Conservation (phyloP, 2,329 filamentous ascomycete genomes). For the Conoideocrella luteorostrata region DNA sequence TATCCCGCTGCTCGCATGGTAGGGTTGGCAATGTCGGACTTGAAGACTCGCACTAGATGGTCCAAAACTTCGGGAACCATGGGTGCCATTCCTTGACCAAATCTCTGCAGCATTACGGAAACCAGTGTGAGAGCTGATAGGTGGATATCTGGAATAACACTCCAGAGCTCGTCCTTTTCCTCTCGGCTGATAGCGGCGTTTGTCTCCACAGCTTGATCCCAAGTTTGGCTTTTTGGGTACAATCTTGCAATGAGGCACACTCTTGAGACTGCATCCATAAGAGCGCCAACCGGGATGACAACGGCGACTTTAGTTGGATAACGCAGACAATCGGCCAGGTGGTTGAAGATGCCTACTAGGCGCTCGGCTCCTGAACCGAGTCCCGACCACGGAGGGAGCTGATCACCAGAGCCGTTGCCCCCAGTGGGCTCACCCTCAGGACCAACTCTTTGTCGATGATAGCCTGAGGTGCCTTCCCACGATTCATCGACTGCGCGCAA, state of each 20-base stretch:
- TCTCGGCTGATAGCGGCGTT: constrained; percentile 71
- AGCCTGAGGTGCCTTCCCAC: constrained; percentile 63
- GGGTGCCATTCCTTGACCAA: constrained; percentile 52
- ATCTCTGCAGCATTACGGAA: constrained; percentile 47
- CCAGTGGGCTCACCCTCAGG: constrained; percentile 41
- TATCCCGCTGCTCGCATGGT: constrained; percentile 58
- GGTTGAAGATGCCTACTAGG: constrained; percentile 56
- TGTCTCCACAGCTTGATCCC: constrained; percentile 49
- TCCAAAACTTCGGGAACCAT: constrained; percentile 61
- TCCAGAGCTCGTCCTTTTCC: constrained; percentile 75
- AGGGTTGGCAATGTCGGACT: constrained; percentile 44
- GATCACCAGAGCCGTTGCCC: constrained; percentile 37
- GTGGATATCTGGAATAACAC: constrained; percentile 67
- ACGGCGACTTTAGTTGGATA: constrained; percentile 60
- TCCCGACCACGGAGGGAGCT: constrained; percentile 66
- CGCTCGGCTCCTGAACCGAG: constrained; percentile 68
- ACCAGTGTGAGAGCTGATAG: constrained; percentile 61
- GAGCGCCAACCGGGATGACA: constrained; percentile 56
- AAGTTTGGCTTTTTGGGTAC: constrained; percentile 38
- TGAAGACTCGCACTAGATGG: constrained; percentile 66
- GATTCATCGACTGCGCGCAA: constrained; percentile 76
- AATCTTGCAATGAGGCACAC: constrained; percentile 59
- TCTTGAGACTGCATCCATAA: constrained; percentile 64
- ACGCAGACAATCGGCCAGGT: constrained; percentile 58
- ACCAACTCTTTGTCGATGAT: constrained; percentile 35